Evolutionary conservation across 2,329 filamentous ascomycete genomes (phyloP).

Genomic region (Sphaerulina vaccinii): DNA sequence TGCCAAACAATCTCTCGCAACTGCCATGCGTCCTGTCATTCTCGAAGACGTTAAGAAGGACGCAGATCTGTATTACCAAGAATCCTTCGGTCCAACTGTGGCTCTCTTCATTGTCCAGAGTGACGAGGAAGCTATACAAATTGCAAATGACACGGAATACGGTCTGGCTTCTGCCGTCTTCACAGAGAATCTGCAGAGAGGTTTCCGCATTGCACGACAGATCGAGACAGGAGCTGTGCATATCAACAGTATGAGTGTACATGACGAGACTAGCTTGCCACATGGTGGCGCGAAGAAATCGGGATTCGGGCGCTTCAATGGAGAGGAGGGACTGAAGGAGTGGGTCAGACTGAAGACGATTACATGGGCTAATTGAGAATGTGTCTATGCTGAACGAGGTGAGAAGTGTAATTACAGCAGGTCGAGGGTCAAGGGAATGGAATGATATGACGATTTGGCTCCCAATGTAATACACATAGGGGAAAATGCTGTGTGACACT

Average conservation of each 20-base stretch:
- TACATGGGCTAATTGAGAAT: constrained; percentile 20
- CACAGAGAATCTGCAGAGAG: constrained; percentile 60
- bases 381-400: too few relatives aligned
- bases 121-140: constrained; percentile 67
- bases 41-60: constrained; percentile 63
- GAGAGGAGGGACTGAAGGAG: constrained; percentile 46
- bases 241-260: constrained; percentile 50
- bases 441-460: too few relatives aligned
- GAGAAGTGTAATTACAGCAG: too few relatives aligned
- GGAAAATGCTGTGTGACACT: too few relatives aligned
- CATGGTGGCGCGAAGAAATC: constrained; percentile 50
- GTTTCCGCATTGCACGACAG: constrained; percentile 41
- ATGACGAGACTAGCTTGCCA: constrained; percentile 47
- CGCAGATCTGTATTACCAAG: constrained; percentile 72
- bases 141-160: constrained; percentile 80
- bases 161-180: constrained; percentile 70
- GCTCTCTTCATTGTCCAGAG: constrained; percentile 62
- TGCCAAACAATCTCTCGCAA: constrained; percentile 23
- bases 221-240: constrained; percentile 60
- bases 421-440: too few relatives aligned
- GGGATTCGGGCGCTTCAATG: constrained; percentile 50
- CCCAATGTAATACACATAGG: too few relatives aligned
- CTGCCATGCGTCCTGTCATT: constrained; percentile 61
- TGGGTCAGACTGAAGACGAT: constrained; percentile 42
- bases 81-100: constrained; percentile 74